These are phyloP conservation scores for Colletotrichum paranaense DNA, from an alignment of 2,329 filamentous ascomycete species.

Conservation along the genomic window DNA sequence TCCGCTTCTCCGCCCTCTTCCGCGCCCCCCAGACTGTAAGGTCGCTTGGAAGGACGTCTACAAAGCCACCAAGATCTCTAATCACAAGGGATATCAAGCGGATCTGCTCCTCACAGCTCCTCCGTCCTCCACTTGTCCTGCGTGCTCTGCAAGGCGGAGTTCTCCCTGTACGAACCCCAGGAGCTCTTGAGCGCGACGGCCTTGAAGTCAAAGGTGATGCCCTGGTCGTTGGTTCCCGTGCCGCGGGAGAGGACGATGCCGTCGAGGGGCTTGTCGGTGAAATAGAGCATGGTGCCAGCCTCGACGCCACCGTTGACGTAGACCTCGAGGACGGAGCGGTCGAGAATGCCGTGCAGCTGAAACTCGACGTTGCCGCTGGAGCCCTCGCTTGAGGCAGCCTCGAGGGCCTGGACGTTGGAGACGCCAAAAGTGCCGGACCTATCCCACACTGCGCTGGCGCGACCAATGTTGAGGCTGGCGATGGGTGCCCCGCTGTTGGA, in stretches of 20 bases:
- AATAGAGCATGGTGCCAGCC: slow-evolving; percentile 46
- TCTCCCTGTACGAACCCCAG: slow-evolving; percentile 27
- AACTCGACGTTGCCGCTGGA: slow-evolving; percentile 46
- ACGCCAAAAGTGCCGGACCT: slow-evolving; percentile 21
- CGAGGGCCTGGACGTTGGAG: slow-evolving; percentile 23
- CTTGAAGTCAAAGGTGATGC: slow-evolving; percentile 33
- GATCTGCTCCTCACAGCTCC: slow-evolving; percentile 2
- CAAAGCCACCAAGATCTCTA: neutral
- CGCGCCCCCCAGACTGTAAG: neutral
- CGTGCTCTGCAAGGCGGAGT: neutral
- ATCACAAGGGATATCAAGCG: neutral
- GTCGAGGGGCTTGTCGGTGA: slow-evolving; percentile 37
- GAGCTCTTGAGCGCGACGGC: slow-evolving; percentile 32
- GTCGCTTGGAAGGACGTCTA: neutral
- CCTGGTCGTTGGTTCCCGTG: slow-evolving; percentile 8
- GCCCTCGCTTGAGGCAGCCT: slow-evolving; percentile 26
- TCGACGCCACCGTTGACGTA: slow-evolving; percentile 48
- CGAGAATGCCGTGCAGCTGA: slow-evolving; percentile 48
- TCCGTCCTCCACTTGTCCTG: slow-evolving; percentile 24
- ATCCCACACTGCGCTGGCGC: slow-evolving; percentile 39
- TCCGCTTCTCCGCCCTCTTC: too few relatives aligned
- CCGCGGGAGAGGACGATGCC: slow-evolving; percentile 26
- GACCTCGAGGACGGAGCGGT: slow-evolving; percentile 49
- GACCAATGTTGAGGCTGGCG: slow-evolving; percentile 43
- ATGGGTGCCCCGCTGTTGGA: slow-evolving; percentile 36